Percentiles rank a stretch among this genome's conserved stretches.
Evolutionary conservation across 305 asterid species (phyloP).

Genomic region (Solanum hybrid): DNA sequence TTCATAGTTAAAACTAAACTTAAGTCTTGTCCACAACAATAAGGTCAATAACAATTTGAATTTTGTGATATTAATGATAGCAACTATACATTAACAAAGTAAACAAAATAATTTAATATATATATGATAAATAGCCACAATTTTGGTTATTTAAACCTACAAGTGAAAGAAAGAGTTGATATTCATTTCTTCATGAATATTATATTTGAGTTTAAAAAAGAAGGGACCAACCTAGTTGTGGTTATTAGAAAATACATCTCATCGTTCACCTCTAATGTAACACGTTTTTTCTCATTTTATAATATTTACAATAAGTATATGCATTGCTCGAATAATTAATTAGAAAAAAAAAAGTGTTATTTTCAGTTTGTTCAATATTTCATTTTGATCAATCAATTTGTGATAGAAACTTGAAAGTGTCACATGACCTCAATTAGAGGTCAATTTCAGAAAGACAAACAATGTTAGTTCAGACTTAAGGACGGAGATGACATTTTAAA

Average conservation of each 20-base stretch:
- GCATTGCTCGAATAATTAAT: not conserved
- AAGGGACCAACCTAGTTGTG: not conserved
- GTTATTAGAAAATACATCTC: not conserved
- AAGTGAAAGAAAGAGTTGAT: not conserved
- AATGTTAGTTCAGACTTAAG: not conserved
- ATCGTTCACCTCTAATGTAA: not conserved
- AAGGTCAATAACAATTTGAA: not conserved
- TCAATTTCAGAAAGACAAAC: not conserved
- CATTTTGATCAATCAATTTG: not conserved
- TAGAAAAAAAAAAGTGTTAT: not conserved
- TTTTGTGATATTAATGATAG: not conserved
- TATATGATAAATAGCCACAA: not conserved
- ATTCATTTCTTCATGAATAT: not conserved
- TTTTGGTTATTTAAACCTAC: not conserved
- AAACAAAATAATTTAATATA: not conserved
- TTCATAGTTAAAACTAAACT: not conserved
- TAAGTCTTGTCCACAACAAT: not conserved
- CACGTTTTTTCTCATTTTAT: not conserved
- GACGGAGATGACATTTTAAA: not conserved
- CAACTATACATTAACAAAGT: not conserved
- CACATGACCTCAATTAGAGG: not conserved
- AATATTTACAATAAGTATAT: not conserved
- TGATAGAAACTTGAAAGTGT: not conserved
- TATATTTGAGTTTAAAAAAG: not conserved
- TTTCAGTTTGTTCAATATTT: not conserved